These are phyloP conservation scores for Daldinia concentrica DNA, from an alignment of 495 filamentous ascomycete genomes.

Conservation along the genomic window DNA sequence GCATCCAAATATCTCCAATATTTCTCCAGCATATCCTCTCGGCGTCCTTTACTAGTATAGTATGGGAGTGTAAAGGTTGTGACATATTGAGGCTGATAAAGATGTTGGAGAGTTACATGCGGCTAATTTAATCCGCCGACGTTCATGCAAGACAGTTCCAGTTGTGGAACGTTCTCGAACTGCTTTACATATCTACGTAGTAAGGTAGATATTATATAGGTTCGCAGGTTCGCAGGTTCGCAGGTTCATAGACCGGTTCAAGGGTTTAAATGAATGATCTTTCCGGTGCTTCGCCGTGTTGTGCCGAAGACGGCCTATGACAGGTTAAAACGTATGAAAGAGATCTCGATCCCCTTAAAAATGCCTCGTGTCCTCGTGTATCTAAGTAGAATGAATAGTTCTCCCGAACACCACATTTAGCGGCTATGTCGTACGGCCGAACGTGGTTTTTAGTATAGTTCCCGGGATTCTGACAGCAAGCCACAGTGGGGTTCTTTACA, in stretches of 20 bases:
- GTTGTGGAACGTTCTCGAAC: conserved; percentile 23
- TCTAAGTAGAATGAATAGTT: conserved; percentile 4
- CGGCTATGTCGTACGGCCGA: conserved; percentile 14
- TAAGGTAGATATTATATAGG: background rate
- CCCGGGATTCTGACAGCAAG: conserved; percentile 31
- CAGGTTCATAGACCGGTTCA: conserved; percentile 18
- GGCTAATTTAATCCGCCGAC: conserved; percentile 21
- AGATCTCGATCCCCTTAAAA: conserved; percentile 39
- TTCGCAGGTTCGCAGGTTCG: background rate
- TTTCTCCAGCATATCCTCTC: conserved; percentile 57
- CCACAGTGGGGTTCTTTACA: conserved; percentile 36
- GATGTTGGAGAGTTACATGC: conserved; percentile 14
- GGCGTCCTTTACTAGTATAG: conserved; percentile 42
- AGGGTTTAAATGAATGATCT: conserved; percentile 34
- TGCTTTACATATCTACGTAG: background rate
- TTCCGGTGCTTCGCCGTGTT: conserved; percentile 18
- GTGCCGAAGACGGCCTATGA: conserved; percentile 23
- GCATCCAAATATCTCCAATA: conserved; percentile 50
- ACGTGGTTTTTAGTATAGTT: conserved; percentile 13
- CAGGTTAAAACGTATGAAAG: conserved; percentile 19
- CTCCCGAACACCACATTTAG: conserved; percentile 19
- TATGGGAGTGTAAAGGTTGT: background rate
- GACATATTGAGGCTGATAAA: conserved; percentile 10
- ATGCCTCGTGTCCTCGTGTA: conserved; percentile 19
- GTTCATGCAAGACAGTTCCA: background rate